Conservation (phyloP, 106 monocot genomes). For the Dactylorhiza incarnata region DNA sequence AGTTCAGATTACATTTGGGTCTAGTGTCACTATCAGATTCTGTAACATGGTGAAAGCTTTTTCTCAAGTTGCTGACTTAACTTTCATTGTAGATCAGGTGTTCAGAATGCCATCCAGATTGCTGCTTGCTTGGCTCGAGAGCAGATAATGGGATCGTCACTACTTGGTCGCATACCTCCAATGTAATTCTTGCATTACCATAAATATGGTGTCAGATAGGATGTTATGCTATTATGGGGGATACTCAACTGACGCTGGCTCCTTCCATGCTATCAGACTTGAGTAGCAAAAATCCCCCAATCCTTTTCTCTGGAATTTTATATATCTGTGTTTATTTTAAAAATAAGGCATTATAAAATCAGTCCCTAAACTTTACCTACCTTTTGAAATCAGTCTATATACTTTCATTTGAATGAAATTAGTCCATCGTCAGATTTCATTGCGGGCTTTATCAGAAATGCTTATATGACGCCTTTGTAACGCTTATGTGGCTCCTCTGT, state of each 20-base stretch:
- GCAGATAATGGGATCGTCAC: slow-evolving; percentile 55
- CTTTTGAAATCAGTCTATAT: too few species aligned
- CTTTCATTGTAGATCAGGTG: slow-evolving; percentile 59
- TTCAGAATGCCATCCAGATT: slow-evolving; percentile 84
- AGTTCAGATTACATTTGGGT: not conserved
- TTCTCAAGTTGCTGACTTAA: not conserved
- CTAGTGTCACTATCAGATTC: not conserved
- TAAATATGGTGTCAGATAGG: not conserved
- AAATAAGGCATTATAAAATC: too few species aligned
- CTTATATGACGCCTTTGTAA: too few species aligned
- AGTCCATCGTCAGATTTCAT: too few species aligned
- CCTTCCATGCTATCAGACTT: not conserved
- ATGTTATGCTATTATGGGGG: not conserved
- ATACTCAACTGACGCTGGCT: not conserved
- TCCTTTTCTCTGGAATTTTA: not conserved
- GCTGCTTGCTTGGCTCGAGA: slow-evolving; percentile 65
- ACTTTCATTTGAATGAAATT: too few species aligned
- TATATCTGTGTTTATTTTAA: not conserved
- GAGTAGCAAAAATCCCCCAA: not conserved
- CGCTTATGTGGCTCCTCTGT: too few species aligned
- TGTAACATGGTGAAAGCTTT: not conserved
- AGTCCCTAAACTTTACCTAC: too few species aligned
- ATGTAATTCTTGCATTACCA: slow-evolving; percentile 51
- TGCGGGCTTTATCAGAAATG: too few species aligned
- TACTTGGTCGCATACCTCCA: slow-evolving; percentile 92